These are phyloP conservation scores for Phaeotremella skinneri DNA, from an alignment of 768 basidiomycete genomes.

Conservation along the genomic window DNA sequence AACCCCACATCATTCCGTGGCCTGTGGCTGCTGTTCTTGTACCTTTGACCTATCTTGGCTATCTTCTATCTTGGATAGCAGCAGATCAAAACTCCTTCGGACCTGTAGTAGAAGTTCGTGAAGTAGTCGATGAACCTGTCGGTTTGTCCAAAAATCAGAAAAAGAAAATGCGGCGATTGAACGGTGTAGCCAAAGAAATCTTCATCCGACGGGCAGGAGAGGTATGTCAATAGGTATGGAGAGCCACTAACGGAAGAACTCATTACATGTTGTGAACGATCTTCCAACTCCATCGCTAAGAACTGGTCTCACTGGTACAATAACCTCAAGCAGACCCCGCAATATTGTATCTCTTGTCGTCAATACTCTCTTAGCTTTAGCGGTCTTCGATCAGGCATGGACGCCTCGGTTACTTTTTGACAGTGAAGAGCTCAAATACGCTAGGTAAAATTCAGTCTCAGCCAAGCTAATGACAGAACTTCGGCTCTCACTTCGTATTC, in stretches of 20 bases:
- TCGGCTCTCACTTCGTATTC: slow-evolving; percentile 9
- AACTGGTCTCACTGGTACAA: slow-evolving; percentile 8
- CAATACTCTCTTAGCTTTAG: slow-evolving; percentile 13
- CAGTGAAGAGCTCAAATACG: slow-evolving; percentile 9
- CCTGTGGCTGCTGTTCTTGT: neutral
- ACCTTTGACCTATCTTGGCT: neutral
- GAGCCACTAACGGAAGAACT: neutral
- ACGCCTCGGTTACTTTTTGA: neutral
- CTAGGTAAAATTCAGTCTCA: slow-evolving; percentile 5
- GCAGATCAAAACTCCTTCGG: neutral
- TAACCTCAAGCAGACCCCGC: slow-evolving; percentile 3
- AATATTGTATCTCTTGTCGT: slow-evolving; percentile 15
- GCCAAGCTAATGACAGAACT: neutral
- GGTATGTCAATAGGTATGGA: neutral
- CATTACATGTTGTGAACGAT: neutral
- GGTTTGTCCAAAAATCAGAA: neutral
- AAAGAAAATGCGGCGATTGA: neutral
- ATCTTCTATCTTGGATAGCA: neutral
- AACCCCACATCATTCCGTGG: slow-evolving; percentile 1
- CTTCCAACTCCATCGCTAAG: slow-evolving; percentile 10
- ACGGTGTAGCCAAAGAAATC: neutral
- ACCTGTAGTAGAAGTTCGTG: neutral
- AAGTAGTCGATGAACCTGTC: neutral
- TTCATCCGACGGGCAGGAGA: neutral
- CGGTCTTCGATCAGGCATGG: slow-evolving; percentile 12